Evolutionary conservation across 495 filamentous ascomycete genomes (phyloP).

Genomic region (Penicillium taxi): DNA sequence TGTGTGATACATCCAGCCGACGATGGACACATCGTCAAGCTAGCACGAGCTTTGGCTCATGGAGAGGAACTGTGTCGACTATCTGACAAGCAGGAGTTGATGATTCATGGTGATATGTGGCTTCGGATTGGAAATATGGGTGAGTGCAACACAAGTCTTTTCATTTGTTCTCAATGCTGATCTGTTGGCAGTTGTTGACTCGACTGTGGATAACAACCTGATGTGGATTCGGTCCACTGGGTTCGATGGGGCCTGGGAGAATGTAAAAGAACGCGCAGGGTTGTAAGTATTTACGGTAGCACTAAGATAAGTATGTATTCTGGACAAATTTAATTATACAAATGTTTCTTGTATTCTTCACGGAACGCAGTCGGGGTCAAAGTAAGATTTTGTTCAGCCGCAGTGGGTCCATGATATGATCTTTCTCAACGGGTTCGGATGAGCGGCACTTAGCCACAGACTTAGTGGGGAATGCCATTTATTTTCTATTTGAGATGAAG

Average conservation of each 20-base stretch:
- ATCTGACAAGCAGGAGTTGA: slow-evolving; percentile 34
- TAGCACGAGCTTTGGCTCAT: slow-evolving; percentile 57
- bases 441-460: no score
- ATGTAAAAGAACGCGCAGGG: slow-evolving; percentile 17
- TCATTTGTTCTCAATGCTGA: slow-evolving; percentile 4
- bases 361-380: no score
- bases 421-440: no score
- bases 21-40: slow-evolving; percentile 72
- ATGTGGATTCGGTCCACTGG: slow-evolving; percentile 32
- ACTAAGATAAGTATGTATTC: no score
- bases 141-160: slow-evolving; percentile 51
- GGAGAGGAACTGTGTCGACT: slow-evolving; percentile 42
- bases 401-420: no score
- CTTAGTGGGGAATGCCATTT: no score
- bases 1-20: slow-evolving; percentile 48
- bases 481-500: no score
- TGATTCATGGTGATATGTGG: slow-evolving; percentile 65
- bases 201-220: slow-evolving; percentile 14
- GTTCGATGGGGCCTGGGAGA: slow-evolving; percentile 32
- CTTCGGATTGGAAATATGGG: slow-evolving; percentile 53
- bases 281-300: slow-evolving; percentile 17
- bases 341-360: no score
- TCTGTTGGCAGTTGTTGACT: slow-evolving; percentile 25
- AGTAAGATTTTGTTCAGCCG: no score
- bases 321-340: no score